Evolutionary conservation across 345 rosid genomes (phyloP).

Genomic region (Arabidopsis suecica): DNA sequence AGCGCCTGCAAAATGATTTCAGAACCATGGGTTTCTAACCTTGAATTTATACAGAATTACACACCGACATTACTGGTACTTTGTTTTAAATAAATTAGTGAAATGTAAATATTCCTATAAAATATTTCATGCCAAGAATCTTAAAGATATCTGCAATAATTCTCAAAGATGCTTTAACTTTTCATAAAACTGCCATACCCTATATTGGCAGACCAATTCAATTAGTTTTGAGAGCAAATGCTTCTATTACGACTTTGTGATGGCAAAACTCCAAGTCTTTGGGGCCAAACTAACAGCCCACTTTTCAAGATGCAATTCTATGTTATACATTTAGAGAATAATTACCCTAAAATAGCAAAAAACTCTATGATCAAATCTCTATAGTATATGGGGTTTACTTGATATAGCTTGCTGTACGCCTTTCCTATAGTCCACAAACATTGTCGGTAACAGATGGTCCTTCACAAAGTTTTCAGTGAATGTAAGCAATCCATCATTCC

Average conservation of each 20-base stretch:
- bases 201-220: constrained; percentile 18
- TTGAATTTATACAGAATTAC: constrained; percentile 20
- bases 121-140: constrained; percentile 21
- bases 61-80: constrained; percentile 15
- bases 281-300: constrained; percentile 26
- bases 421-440: constrained; percentile 98
- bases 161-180: constrained; percentile 16
- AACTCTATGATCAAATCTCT: constrained; percentile 30
- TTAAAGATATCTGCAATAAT: constrained; percentile 28
- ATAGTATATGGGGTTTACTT: constrained; percentile 62
- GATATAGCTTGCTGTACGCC: constrained; percentile 99
- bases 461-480: constrained; percentile 97
- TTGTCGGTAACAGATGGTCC: constrained; percentile 96
- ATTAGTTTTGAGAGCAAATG: constrained; percentile 27
- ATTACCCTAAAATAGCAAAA: constrained; percentile 32
- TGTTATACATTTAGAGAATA: constrained; percentile 18
- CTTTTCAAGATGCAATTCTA: constrained; percentile 29
- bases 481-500: constrained; percentile 94
- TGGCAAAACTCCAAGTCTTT: constrained; percentile 15
- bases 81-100: constrained; percentile 14
- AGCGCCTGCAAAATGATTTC: constrained; percentile 67
- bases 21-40: constrained; percentile 26
- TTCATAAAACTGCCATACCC: constrained; percentile 23
- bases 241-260: constrained; percentile 23
- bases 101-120: constrained; percentile 13